Evolutionary conservation across 306 rosid species (phyloP), one percentile per base, ranked within the genome.

Genomic region (Boehmeria nivea): DNA sequence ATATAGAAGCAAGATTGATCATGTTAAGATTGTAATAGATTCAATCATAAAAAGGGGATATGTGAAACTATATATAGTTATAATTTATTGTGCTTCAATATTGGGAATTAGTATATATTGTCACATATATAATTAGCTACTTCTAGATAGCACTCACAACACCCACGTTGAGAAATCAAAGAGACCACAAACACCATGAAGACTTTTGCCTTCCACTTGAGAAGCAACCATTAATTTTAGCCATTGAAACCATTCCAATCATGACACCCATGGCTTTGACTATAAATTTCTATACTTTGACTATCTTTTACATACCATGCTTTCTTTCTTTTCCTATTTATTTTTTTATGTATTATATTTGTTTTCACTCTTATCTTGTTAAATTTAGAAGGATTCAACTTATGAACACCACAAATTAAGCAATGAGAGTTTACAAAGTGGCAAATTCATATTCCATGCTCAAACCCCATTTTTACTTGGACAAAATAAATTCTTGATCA

Each of bases 91-190:
- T n/a, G n/a, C n/a, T n/a, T n/a, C n/a, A n/a, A n/a, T n/a, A n/a
- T n/a, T n/a, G n/a, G n/a, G n/a, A n/a, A n/a, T n/a, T 31, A 31
- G 9, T 31, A 31, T 28, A 28, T 51, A 26, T 51, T 25, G 34
- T 19, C 6, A 20, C 19, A 2, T 10, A 31, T 31, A 37, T 38
- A 5, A 15, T 39, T 39, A 56, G 61, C 16, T 56, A 27, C 12
- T 54, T 37, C 19, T 37, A 3, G 33, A 21, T 56, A 19, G 33
- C 46, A 56, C 19, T 21, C 48, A 38, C 31, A 38, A 40, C 45
- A 34, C 59, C 59, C 60, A 37, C 63, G 63, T 57, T 57, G 63
- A 57, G 38, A 40, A 42, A 23, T 26, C 37, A 57, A 57, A 57
- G 51, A 57, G 37, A 23, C 16, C n/a, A 57, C 14, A 43, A 57